Evolutionary conservation across 108 stramenopile genomes (phyloP).

Genomic region (Conticribra guillardii): DNA sequence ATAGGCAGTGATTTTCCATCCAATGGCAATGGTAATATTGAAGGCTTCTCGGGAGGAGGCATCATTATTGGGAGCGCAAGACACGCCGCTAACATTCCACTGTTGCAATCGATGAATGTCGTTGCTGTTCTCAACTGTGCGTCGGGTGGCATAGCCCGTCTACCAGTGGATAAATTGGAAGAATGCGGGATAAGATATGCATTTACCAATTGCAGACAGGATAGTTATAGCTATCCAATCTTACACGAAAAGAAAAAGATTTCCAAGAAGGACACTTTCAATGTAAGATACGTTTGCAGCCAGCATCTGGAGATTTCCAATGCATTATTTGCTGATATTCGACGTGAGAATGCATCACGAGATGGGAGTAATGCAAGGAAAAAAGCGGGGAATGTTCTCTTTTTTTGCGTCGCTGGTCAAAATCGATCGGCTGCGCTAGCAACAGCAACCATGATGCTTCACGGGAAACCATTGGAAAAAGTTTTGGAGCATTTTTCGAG

Average conservation of each 20-base stretch:
- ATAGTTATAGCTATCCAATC: conserved; percentile 70
- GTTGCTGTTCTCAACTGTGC: conserved; percentile 82
- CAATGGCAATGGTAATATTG: conserved; percentile 6
- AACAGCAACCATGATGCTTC: conserved; percentile 60
- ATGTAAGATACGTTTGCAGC: conserved; percentile 34
- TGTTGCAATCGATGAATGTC: conserved; percentile 57
- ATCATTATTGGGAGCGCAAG: conserved; percentile 69
- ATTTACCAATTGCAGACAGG: conserved; percentile 78
- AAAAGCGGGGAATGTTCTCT: conserved; percentile 54
- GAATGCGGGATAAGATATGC: conserved; percentile 65
- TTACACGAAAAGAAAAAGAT: conserved; percentile 49
- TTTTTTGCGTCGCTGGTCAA: conserved; percentile 84
- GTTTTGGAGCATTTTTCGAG: conserved; percentile 46
- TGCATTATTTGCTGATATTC: conserved; percentile 53
- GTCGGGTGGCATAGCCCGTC: conserved; percentile 67
- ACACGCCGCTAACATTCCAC: conserved; percentile 64
- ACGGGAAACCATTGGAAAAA: conserved; percentile 60
- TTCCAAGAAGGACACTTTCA: background rate
- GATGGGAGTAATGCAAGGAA: background rate
- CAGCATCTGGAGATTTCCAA: conserved; percentile 70
- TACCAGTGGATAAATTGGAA: conserved; percentile 71
- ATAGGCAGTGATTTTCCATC: background rate
- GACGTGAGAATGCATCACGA: conserved; percentile 14
- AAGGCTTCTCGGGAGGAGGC: conserved; percentile 32
- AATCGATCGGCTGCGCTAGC: conserved; percentile 60